These are phyloP conservation scores for Iris pallida DNA, from an alignment of 116 monocot genomes.

Conservation along the genomic window DNA sequence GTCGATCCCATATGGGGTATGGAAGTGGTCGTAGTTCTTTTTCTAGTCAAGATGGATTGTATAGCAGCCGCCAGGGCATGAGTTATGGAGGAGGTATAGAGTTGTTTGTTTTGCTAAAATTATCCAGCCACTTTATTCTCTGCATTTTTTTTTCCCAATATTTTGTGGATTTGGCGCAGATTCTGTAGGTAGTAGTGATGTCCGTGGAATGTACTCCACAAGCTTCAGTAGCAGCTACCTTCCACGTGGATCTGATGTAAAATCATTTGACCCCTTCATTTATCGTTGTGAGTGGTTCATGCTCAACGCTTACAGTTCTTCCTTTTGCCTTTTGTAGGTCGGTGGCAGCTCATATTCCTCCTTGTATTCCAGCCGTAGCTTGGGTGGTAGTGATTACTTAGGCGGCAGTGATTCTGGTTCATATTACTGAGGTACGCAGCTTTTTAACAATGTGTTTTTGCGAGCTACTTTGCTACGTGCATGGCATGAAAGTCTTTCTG, in stretches of 20 bases:
- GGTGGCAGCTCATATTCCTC: constrained; percentile 81
- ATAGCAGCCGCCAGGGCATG: constrained; percentile 76
- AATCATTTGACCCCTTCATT: neutral
- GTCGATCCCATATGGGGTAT: constrained; percentile 69
- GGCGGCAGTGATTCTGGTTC: constrained; percentile 65
- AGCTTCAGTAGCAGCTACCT: constrained; percentile 50
- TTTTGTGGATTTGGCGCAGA: constrained; percentile 29
- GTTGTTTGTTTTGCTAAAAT: neutral
- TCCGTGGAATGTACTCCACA: constrained; percentile 74
- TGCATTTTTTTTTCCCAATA: neutral
- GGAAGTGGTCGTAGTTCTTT: constrained; percentile 51
- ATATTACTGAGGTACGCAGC: constrained; percentile 72
- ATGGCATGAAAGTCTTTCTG: neutral
- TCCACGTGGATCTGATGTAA: constrained; percentile 87
- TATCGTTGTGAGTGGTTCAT: neutral
- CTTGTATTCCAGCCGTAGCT: constrained; percentile 68
- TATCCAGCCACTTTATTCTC: neutral
- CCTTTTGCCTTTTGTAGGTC: constrained; percentile 38
- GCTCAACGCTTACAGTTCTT: neutral
- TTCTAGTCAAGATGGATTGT: constrained; percentile 58
- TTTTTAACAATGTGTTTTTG: neutral
- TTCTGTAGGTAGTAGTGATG: constrained; percentile 58
- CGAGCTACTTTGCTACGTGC: neutral
- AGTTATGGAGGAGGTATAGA: constrained; percentile 44
- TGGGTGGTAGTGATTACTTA: constrained; percentile 59